phyloP scores from a whole-genome alignment of 768 basidiomycete species.

The Daedaleopsis sinensis region DNA sequence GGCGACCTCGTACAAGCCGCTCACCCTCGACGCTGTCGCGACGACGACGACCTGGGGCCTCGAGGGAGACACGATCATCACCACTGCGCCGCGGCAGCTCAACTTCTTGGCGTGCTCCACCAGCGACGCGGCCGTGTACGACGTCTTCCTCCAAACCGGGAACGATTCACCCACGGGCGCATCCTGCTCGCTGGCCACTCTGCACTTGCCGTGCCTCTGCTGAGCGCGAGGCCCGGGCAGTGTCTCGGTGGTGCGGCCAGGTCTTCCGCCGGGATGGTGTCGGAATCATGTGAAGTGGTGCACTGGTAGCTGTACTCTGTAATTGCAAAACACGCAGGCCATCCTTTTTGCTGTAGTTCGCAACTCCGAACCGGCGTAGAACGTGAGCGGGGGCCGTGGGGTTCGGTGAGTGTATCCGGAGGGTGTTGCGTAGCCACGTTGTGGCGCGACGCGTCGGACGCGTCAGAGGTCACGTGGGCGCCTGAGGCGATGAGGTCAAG shows the following conservation, averaged over 20 bases:
- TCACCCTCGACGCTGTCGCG: conserved; percentile 49
- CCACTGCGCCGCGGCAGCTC: conserved; percentile 50
- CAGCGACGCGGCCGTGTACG: conserved; percentile 43
- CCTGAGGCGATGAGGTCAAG: conserved; percentile 13
- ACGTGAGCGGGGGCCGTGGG: background rate
- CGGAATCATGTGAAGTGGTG: background rate
- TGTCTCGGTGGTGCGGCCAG: background rate
- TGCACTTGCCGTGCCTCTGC: conserved; percentile 38
- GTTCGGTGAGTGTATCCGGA: too few relatives aligned
- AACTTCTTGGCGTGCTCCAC: conserved; percentile 59
- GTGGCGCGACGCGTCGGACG: conserved; percentile 20
- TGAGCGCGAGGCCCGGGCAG: conserved; percentile 16
- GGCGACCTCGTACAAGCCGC: conserved; percentile 50
- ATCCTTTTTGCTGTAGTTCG: too few relatives aligned
- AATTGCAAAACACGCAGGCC: background rate
- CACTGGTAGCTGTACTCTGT: background rate
- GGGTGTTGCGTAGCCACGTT: background rate
- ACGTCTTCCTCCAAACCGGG: conserved; percentile 53
- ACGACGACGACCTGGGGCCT: conserved; percentile 58
- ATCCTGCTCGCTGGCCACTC: conserved; percentile 31
- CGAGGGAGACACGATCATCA: conserved; percentile 64
- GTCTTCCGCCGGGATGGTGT: background rate
- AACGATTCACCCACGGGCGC: conserved; percentile 45
- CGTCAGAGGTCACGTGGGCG: conserved; percentile 19
- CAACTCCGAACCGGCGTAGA: too few relatives aligned